phyloP scores from a whole-genome alignment of 345 rosid species.

The Ailanthus altissimus region DNA sequence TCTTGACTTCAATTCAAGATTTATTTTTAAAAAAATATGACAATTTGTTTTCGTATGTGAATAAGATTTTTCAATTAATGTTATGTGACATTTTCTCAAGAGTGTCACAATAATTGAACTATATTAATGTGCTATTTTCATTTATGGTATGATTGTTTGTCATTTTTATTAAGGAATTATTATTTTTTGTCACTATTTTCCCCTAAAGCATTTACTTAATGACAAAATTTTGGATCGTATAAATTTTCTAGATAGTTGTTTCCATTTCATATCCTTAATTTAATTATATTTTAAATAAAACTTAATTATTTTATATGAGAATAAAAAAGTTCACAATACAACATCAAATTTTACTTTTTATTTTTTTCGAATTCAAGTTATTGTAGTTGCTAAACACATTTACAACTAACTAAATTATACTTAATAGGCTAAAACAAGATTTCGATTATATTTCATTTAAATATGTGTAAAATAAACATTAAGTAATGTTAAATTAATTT shows the following conservation, averaged over 20 bases:
- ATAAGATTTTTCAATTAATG: neutral
- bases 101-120: neutral
- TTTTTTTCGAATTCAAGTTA: too few relatives aligned
- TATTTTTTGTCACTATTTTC: neutral
- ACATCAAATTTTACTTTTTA: too few relatives aligned
- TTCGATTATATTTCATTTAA: neutral
- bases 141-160: neutral
- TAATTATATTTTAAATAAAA: too few relatives aligned
- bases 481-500: too few relatives aligned
- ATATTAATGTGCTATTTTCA: neutral
- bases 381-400: too few relatives aligned
- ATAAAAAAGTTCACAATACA: too few relatives aligned
- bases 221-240: neutral
- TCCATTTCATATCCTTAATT: neutral
- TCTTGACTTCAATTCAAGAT: neutral
- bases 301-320: too few relatives aligned
- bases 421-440: too few relatives aligned
- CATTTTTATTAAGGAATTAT: neutral
- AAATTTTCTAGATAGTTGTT: neutral
- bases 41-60: neutral
- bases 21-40: neutral
- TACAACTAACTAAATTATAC: too few relatives aligned
- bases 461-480: too few relatives aligned
- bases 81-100: neutral
- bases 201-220: neutral